Evolutionary conservation across 805 yeast genomes (phyloP).

Genomic region (Ogataea populi-albae): DNA sequence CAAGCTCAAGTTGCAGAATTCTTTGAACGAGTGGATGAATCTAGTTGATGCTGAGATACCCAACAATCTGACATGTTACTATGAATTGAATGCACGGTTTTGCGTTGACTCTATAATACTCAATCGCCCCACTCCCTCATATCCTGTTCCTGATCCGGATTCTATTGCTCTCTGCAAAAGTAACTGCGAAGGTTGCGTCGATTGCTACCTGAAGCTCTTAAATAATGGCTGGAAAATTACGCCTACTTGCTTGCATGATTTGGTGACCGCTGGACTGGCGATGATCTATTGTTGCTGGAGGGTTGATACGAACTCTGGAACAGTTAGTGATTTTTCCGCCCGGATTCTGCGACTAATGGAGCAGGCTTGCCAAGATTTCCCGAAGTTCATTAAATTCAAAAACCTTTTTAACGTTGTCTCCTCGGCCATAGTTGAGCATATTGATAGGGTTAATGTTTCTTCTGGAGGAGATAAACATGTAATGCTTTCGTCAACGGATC

Average conservation of each 20-base stretch:
- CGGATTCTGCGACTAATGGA: slow-evolving; percentile 15
- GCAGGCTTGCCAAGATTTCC: slow-evolving; percentile 15
- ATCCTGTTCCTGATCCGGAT: slow-evolving; percentile 17
- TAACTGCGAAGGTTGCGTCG: slow-evolving; percentile 18
- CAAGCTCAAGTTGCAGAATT: slow-evolving; percentile 11
- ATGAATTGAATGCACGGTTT: slow-evolving; percentile 21
- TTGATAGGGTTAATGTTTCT: slow-evolving; percentile 10
- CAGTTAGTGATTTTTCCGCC: slow-evolving; percentile 14
- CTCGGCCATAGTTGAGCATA: slow-evolving; percentile 16
- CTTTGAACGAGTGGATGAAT: slow-evolving; percentile 20
- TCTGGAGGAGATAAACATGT: slow-evolving; percentile 3
- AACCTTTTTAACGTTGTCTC: slow-evolving; percentile 19
- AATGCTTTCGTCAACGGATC: background rate
- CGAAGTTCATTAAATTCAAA: slow-evolving; percentile 18
- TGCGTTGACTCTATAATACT: slow-evolving; percentile 20
- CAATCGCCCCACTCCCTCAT: slow-evolving; percentile 27
- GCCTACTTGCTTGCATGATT: slow-evolving; percentile 21
- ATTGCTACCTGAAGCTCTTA: slow-evolving; percentile 14
- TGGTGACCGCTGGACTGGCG: slow-evolving; percentile 20
- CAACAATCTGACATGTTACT: slow-evolving; percentile 11
- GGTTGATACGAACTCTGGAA: slow-evolving; percentile 15
- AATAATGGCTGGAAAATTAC: slow-evolving; percentile 17
- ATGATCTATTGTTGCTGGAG: slow-evolving; percentile 28
- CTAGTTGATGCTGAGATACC: slow-evolving; percentile 21
- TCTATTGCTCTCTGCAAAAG: slow-evolving; percentile 16